These are phyloP conservation scores for Stagonosporopsis rhizophila DNA, from an alignment of 2,329 filamentous ascomycete species.

Conservation along the genomic window DNA sequence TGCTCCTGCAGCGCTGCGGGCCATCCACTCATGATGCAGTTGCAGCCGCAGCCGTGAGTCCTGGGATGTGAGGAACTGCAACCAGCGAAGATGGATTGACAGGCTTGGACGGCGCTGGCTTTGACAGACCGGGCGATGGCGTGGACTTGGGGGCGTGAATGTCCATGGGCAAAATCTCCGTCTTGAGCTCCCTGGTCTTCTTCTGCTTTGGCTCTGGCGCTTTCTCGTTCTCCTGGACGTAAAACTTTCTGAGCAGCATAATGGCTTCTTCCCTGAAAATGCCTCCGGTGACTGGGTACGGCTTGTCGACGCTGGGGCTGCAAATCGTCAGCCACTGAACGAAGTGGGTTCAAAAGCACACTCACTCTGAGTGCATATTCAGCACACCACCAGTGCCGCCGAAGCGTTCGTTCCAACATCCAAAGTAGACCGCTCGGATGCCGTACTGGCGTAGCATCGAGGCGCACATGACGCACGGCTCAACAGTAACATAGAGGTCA, in stretches of 20 bases:
- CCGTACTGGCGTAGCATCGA: constrained; percentile 87
- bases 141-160: constrained; percentile 47
- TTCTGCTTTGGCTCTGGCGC: constrained; percentile 70
- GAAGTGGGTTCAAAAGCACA: not conserved
- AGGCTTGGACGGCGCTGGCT: constrained; percentile 21
- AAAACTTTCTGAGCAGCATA: constrained; percentile 89
- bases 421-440: constrained; percentile 91
- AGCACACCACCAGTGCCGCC: constrained; percentile 95
- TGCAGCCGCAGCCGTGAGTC: constrained; percentile 3
- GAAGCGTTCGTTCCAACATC: constrained; percentile 95
- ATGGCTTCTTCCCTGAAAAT: constrained; percentile 93
- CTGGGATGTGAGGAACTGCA: constrained; percentile 14
- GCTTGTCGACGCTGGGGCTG: constrained; percentile 72
- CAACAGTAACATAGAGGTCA: constrained; percentile 93
- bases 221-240: constrained; percentile 96
- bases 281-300: constrained; percentile 84
- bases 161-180: constrained; percentile 60
- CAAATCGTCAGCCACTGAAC: constrained; percentile 34
- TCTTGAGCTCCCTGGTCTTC: constrained; percentile 69
- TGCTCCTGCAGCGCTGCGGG: not conserved
- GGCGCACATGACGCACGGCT: constrained; percentile 99
- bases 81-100: not conserved
- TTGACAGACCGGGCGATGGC: constrained; percentile 25
- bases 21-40: not conserved
- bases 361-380: constrained; percentile 76